Evolutionary conservation across 257 asterid species (phyloP).

Genomic region (Nicotiana tomentosiformis): DNA sequence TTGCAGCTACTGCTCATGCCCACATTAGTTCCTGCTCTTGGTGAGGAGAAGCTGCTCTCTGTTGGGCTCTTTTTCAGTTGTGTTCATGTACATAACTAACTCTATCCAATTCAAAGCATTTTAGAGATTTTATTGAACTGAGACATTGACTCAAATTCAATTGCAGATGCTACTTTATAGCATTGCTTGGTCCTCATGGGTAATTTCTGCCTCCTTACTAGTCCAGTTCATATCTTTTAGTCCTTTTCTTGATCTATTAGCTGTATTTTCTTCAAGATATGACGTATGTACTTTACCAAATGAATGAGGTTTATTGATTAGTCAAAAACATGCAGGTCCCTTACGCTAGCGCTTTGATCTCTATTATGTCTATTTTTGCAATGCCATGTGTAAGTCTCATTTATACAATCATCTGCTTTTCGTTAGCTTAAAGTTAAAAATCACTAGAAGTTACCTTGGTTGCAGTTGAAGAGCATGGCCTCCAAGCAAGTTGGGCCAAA

Average conservation of each 20-base stretch:
- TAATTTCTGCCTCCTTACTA: constrained; percentile 13
- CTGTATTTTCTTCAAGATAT: not conserved
- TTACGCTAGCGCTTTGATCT: constrained; percentile 62
- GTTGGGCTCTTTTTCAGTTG: constrained; percentile 63
- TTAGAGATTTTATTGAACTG: not conserved
- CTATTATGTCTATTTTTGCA: constrained; percentile 53
- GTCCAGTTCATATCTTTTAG: not conserved
- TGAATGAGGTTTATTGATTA: not conserved
- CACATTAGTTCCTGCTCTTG: constrained; percentile 52
- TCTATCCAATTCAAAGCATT: not conserved
- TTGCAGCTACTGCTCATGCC: constrained; percentile 83
- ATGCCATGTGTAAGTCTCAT: constrained; percentile 64
- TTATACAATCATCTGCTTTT: not conserved
- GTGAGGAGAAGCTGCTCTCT: constrained; percentile 78
- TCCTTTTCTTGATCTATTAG: not conserved
- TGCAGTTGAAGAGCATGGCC: constrained; percentile 80
- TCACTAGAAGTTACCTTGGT: not conserved
- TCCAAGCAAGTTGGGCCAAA: constrained; percentile 80
- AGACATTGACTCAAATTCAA: not conserved
- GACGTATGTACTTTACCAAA: not conserved
- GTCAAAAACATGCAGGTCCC: constrained; percentile 54
- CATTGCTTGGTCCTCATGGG: constrained; percentile 97
- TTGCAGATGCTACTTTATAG: constrained; percentile 77
- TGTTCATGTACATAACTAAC: constrained; percentile 41
- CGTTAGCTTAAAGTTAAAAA: not conserved